Base-by-base conservation (phyloP, 495 filamentous ascomycete species). In the Halenospora varia region DNA sequence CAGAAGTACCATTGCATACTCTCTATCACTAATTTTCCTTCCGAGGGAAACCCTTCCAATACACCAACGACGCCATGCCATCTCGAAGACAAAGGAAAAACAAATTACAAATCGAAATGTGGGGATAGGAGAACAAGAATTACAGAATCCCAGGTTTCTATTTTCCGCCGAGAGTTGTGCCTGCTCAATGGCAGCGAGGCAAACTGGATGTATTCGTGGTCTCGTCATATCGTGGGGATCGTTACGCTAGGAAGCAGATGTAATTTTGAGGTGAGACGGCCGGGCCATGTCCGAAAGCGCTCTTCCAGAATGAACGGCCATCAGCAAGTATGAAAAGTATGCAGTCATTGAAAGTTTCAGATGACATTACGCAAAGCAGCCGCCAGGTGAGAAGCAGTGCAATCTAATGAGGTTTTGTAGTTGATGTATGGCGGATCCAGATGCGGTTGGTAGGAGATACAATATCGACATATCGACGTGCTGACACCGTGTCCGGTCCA, bases 221-320 rank as follows among this genome's bases (percentile, higher is more conserved):
- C 56, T 62, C 65, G 51, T 67, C 58, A 57, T 60, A 62, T 67
- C 62, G 53, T 64, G 42, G 25, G 53, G 44, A 58, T 63, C 61
- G 56, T 63, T 61, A 66, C 64, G 60, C 61, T 53, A 25, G 51
- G 47, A 53, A 61, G 25, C 54, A 64, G 24, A 49, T 24, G 22
- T 48, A 26, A 22, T 61, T 18, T 41, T 45, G 35, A 24, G 24
- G 20, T 41, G 42, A 60, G 55, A 60, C 29, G 51, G 50, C 42
- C 20, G 42, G 23, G 29, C 53, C 51, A 23, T 49, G 45, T 48
- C 60, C 35, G 2, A 41, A 47, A 29, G 22, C 13, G 24, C 20
- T 6, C 13, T 53, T 55, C 24, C 40, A 48, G 25, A 51, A 10
- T 56, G 44, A 42, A 56, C 8, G 51, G 40, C 47, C 47, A 56